phyloP scores from a whole-genome alignment of 257 asterid genomes.

The Solanum medicagineum region DNA sequence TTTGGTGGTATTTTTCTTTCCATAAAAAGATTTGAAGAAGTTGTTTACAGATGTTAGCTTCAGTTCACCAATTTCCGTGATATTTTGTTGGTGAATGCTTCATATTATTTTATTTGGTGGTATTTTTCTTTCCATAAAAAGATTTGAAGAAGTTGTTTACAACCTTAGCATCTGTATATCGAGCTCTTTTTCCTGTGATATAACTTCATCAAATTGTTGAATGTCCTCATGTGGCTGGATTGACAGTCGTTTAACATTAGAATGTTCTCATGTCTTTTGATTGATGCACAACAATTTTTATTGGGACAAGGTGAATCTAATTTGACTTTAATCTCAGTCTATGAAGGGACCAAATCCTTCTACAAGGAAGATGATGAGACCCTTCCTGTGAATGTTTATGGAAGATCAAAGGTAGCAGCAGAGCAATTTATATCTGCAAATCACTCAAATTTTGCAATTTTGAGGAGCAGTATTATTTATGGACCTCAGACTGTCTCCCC shows the following conservation, averaged over 20 bases:
- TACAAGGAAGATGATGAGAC: conserved; percentile 86
- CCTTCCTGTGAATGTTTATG: conserved; percentile 82
- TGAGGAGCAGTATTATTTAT: conserved; percentile 92
- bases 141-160: background rate
- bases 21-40: background rate
- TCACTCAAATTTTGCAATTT: conserved; percentile 59
- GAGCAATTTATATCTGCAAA: conserved; percentile 51
- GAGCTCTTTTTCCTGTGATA: background rate
- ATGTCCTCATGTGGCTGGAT: background rate
- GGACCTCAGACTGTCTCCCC: conserved; percentile 91
- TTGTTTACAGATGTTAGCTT: background rate
- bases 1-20: background rate
- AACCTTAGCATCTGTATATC: background rate
- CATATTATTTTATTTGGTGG: background rate
- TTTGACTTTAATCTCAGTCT: conserved; percentile 41
- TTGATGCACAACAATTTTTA: background rate
- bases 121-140: background rate
- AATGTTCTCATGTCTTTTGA: background rate
- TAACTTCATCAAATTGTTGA: background rate
- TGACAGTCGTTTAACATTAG: background rate
- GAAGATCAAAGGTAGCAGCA: conserved; percentile 82
- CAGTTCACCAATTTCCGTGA: background rate
- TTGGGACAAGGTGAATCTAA: background rate
- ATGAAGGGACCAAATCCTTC: conserved; percentile 84
- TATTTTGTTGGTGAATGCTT: background rate